These are phyloP conservation scores for Boletus huronensis DNA, from an alignment of 768 basidiomycete species.

Conservation along the genomic window DNA sequence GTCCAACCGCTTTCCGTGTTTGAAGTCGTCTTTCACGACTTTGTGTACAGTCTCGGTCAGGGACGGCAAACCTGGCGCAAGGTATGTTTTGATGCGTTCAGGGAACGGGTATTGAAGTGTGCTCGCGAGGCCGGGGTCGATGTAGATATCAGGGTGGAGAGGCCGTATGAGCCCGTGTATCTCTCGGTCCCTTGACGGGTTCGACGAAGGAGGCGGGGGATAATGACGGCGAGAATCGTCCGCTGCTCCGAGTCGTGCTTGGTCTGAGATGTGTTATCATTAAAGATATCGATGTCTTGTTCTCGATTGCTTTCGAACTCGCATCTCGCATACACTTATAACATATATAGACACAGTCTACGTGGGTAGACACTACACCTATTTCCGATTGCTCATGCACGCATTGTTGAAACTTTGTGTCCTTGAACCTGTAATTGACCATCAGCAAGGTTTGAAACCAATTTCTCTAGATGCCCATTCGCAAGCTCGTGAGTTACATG, in stretches of 20 bases:
- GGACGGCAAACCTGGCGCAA: slow-evolving; percentile 13
- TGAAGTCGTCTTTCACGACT: slow-evolving; percentile 26
- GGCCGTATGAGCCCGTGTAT: slow-evolving; percentile 27
- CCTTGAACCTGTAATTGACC: too few species aligned
- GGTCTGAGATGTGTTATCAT: background rate
- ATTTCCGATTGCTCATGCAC: too few species aligned
- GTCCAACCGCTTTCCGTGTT: slow-evolving; percentile 14
- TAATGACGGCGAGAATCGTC: background rate
- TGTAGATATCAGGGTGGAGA: slow-evolving; percentile 23
- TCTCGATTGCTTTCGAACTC: background rate
- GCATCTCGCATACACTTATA: background rate
- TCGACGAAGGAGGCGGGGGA: background rate
- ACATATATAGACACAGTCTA: background rate
- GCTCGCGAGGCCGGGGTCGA: slow-evolving; percentile 22
- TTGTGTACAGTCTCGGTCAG: slow-evolving; percentile 11
- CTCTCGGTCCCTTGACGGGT: slow-evolving; percentile 11
- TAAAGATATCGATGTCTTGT: background rate
- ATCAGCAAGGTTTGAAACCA: too few species aligned
- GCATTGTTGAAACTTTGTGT: too few species aligned
- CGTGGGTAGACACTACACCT: too few species aligned
- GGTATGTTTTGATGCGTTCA: slow-evolving; percentile 19
- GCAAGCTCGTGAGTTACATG: too few species aligned
- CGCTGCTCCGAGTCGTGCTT: background rate
- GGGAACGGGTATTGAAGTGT: slow-evolving; percentile 17
- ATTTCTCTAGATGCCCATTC: too few species aligned